A percentile compares a stretch with the other conserved stretches of the same genome.
phyloP scores from a whole-genome alignment of 2,329 filamentous ascomycete species.

The Emmonsiellopsis sp. region DNA sequence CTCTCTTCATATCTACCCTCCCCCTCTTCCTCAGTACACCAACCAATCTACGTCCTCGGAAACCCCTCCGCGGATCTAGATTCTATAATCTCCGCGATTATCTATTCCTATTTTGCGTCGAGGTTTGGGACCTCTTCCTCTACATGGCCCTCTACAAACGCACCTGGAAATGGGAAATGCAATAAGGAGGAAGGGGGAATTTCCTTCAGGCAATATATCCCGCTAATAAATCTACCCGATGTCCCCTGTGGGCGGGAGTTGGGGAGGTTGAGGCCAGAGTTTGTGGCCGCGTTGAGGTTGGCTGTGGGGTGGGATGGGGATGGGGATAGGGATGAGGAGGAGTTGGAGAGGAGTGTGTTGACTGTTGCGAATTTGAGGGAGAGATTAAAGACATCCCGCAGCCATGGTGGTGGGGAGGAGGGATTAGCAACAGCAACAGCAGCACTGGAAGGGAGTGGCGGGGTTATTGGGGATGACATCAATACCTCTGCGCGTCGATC shows the following conservation, averaged over 20 bases:
- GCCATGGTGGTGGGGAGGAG: background rate
- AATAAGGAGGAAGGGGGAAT: background rate
- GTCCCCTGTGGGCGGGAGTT: conserved; percentile 38
- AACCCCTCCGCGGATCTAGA: conserved; percentile 49
- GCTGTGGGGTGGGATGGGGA: conserved; percentile 25
- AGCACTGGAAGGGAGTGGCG: too few species aligned
- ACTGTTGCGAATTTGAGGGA: conserved; percentile 31
- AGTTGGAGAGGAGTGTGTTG: conserved; percentile 27
- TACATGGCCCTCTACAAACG: conserved; percentile 17
- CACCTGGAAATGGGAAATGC: conserved; percentile 11
- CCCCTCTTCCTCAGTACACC: conserved; percentile 12
- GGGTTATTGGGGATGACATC: too few species aligned
- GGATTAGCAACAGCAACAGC: background rate
- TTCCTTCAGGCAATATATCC: conserved; percentile 38
- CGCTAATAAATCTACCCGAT: conserved; percentile 48
- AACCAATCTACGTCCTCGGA: conserved; percentile 31
- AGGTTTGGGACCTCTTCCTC: background rate
- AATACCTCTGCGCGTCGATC: too few species aligned
- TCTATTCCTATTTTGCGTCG: conserved; percentile 50
- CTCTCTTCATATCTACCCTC: conserved; percentile 8
- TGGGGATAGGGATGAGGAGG: background rate
- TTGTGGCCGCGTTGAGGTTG: conserved; percentile 46
- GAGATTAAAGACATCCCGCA: conserved; percentile 7
- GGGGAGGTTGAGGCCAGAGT: conserved; percentile 46
- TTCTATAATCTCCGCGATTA: conserved; percentile 51